Evolutionary conservation across 805 yeast genomes (phyloP).

Genomic region (Ogataea nitratoaversa): DNA sequence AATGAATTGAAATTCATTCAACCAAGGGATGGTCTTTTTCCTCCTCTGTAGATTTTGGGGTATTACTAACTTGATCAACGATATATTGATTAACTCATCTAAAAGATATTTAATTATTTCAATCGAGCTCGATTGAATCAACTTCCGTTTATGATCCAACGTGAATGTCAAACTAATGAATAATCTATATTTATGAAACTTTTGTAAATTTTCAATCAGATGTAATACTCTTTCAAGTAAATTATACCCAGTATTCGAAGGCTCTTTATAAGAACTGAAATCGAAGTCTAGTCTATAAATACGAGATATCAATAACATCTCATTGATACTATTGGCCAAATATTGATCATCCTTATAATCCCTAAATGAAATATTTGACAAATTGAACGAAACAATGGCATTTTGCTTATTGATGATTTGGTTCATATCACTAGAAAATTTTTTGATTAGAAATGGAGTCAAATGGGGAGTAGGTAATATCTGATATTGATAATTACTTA

Average conservation of each 20-base stretch:
- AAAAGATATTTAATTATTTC: not conserved
- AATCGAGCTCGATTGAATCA: not conserved
- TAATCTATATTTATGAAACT: not conserved
- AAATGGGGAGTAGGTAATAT: not conserved
- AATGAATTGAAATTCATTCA: not conserved
- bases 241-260: not conserved
- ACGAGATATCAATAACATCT: not conserved
- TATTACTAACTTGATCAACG: conserved; percentile 2
- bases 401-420: not conserved
- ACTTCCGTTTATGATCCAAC: not conserved
- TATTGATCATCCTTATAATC: not conserved
- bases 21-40: conserved; percentile 1
- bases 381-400: not conserved
- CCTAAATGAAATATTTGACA: not conserved
- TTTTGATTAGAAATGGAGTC: not conserved
- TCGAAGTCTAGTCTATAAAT: conserved; percentile 3
- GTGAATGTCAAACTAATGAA: conserved; percentile 2
- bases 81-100: conserved; percentile 1
- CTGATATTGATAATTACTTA: conserved; percentile 1
- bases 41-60: not conserved
- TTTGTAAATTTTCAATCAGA: conserved; percentile 1
- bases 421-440: not conserved
- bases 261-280: not conserved
- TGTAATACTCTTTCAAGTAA: not conserved
- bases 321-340: not conserved